These are phyloP conservation scores for Tricholoma matsutake DNA, from an alignment of 768 basidiomycete genomes.

Conservation along the genomic window DNA sequence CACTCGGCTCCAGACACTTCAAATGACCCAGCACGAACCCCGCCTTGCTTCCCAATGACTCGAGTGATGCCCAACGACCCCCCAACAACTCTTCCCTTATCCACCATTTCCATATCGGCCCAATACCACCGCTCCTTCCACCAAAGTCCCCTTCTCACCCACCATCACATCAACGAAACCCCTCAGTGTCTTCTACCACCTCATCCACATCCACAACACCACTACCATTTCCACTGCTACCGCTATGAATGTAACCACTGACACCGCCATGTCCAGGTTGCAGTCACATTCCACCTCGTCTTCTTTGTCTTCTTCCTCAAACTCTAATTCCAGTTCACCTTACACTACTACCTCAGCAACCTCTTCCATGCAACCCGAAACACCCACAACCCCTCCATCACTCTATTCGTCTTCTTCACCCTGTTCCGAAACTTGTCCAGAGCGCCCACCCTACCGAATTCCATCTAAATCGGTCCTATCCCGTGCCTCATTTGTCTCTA, in stretches of 20 bases:
- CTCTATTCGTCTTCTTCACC: constrained; percentile 9
- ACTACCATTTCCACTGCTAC: constrained; percentile 15
- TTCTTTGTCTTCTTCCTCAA: constrained; percentile 12
- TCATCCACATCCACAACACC: constrained; percentile 11
- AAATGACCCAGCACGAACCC: too few relatives aligned
- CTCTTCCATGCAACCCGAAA: constrained; percentile 18
- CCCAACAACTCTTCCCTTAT: too few relatives aligned
- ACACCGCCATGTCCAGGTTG: neutral
- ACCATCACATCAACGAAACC: constrained; percentile 1
- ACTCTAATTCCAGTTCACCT: constrained; percentile 8
- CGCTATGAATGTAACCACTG: neutral
- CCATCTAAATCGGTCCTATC: constrained; percentile 60
- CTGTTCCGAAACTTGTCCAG: constrained; percentile 27
- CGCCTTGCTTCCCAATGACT: too few relatives aligned
- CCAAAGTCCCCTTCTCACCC: neutral
- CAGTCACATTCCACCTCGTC: constrained; percentile 15
- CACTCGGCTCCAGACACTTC: too few relatives aligned
- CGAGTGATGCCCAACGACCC: too few relatives aligned
- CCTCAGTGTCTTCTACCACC: constrained; percentile 34
- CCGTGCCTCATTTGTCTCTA: constrained; percentile 47
- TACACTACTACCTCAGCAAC: constrained; percentile 12
- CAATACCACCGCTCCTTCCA: neutral
- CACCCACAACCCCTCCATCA: constrained; percentile 14
- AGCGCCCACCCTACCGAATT: constrained; percentile 26
- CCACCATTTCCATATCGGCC: constrained; percentile 27